These are phyloP conservation scores for Escallonia rubra DNA, from an alignment of 129 eudicot species.

Conservation along the genomic window DNA sequence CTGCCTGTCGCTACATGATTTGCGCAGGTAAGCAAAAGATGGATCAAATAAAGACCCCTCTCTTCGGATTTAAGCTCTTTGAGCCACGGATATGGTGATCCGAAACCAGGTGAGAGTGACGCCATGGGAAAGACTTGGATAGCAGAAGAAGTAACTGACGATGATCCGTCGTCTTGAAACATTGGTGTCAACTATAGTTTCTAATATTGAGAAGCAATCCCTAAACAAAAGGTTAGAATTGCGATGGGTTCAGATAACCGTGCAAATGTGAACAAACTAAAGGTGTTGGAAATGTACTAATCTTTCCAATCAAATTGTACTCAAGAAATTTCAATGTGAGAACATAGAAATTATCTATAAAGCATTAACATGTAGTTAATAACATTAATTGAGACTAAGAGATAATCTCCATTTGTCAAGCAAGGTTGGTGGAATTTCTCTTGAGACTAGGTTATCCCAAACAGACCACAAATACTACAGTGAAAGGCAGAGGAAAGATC, in stretches of 20 bases:
- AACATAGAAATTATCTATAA: too few relatives aligned
- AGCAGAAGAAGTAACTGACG: constrained; percentile 84
- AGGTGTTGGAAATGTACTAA: neutral
- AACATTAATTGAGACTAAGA: too few relatives aligned
- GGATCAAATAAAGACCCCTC: constrained; percentile 83
- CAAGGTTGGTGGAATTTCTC: neutral
- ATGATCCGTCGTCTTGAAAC: constrained; percentile 96
- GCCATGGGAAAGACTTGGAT: constrained; percentile 60
- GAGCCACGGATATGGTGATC: constrained; percentile 77
- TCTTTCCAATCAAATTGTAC: neutral
- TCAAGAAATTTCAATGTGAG: too few relatives aligned
- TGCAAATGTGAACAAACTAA: neutral
- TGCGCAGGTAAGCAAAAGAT: constrained; percentile 79
- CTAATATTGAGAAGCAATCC: neutral
- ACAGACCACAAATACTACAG: neutral
- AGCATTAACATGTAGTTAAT: too few relatives aligned
- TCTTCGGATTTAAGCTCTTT: constrained; percentile 97
- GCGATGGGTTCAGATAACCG: neutral
- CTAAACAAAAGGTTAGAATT: too few relatives aligned
- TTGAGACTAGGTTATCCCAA: neutral
- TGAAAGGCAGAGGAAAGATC: too few relatives aligned
- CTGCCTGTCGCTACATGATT: constrained; percentile 84
- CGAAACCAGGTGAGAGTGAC: constrained; percentile 60
- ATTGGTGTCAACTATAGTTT: constrained; percentile 31
- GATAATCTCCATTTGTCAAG: too few relatives aligned